Percentiles rank a stretch among this genome's conserved stretches.
Conservation (phyloP, 331 rosid species). For the Prunus yedoensis region DNA sequence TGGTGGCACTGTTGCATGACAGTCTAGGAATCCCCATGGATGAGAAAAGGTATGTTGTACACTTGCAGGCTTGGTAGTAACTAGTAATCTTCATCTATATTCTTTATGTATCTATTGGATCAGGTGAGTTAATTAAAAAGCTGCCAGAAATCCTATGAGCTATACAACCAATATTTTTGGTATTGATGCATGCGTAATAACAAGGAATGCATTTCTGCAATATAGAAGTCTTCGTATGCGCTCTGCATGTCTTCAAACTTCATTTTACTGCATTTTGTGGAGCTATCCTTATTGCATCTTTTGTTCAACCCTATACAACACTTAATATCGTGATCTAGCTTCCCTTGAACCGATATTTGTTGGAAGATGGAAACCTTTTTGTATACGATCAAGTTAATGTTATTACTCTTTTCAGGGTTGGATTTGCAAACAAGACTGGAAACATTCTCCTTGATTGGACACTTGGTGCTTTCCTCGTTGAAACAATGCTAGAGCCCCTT, state of each 20-base stretch:
- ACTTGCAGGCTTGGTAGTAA: background rate
- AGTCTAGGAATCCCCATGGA: slow-evolving; percentile 39
- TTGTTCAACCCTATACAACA: background rate
- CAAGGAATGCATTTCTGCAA: background rate
- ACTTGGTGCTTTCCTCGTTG: slow-evolving; percentile 47
- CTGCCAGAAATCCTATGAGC: background rate
- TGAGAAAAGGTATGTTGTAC: slow-evolving; percentile 40
- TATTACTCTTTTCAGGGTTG: slow-evolving; percentile 30
- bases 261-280: background rate
- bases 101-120: background rate
- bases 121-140: background rate
- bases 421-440: slow-evolving; percentile 35
- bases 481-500: slow-evolving; percentile 42
- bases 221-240: background rate
- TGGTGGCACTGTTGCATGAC: slow-evolving; percentile 46
- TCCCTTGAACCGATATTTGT: background rate
- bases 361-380: background rate
- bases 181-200: background rate
- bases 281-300: background rate
- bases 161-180: background rate
- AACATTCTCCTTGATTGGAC: slow-evolving; percentile 46
- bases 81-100: no score
- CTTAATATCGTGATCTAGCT: background rate
- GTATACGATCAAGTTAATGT: background rate
- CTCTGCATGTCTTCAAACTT: background rate